Evolutionary conservation across 768 basidiomycete genomes (phyloP).

Genomic region (Asterophora lycoperdoides): DNA sequence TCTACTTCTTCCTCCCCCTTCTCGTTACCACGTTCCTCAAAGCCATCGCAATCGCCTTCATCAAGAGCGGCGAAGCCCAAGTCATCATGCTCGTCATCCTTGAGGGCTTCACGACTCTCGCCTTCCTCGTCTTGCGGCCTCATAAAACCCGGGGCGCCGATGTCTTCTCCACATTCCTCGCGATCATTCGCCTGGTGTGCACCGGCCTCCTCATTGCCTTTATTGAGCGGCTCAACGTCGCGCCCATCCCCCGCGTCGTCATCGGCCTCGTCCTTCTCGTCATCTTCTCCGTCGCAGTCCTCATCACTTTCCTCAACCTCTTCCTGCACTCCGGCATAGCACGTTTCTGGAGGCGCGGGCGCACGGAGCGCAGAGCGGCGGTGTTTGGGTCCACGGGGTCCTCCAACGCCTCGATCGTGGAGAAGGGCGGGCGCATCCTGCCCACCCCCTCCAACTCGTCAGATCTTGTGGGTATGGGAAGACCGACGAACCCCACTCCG

Average conservation of each 20-base stretch:
- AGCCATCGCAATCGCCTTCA: conserved; percentile 69
- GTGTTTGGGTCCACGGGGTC: conserved; percentile 17
- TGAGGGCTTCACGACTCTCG: conserved; percentile 57
- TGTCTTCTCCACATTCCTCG: conserved; percentile 62
- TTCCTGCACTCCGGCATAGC: conserved; percentile 44
- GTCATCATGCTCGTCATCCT: conserved; percentile 61
- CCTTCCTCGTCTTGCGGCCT: conserved; percentile 54
- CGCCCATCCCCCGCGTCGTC: conserved; percentile 75
- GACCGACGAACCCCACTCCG: conserved; percentile 53
- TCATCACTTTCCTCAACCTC: conserved; percentile 68
- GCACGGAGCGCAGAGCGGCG: not conserved
- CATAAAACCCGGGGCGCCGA: conserved; percentile 66
- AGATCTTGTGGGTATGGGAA: conserved; percentile 21
- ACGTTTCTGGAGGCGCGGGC: conserved; percentile 24
- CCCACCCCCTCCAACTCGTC: conserved; percentile 8
- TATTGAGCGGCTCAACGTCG: conserved; percentile 55
- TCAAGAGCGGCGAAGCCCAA: conserved; percentile 60
- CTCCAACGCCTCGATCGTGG: conserved; percentile 32
- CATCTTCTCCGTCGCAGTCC: conserved; percentile 64
- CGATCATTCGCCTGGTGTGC: conserved; percentile 62
- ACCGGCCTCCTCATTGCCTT: conserved; percentile 77
- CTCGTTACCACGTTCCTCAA: conserved; percentile 59
- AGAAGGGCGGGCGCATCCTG: conserved; percentile 29
- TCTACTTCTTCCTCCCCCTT: conserved; percentile 60
- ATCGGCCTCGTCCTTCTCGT: conserved; percentile 75